These are phyloP conservation scores for Silybum marianum DNA, from an alignment of 129 eudicot species.

Conservation along the genomic window DNA sequence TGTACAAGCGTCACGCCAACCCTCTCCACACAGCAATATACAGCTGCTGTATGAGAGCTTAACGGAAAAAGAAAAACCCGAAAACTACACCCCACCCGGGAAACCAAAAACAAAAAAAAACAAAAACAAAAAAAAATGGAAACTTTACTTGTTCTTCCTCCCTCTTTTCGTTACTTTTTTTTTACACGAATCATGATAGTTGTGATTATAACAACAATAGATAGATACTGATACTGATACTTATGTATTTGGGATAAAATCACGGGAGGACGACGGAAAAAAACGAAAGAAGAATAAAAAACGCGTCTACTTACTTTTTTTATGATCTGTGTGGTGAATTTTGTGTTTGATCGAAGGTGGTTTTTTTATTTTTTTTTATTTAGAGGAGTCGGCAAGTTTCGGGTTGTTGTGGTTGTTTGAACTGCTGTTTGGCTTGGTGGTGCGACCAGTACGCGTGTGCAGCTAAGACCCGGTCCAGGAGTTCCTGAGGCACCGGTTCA, in stretches of 20 bases:
- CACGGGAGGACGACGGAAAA: constrained; percentile 15
- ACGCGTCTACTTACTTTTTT: constrained; percentile 16
- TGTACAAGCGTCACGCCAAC: constrained; percentile 38
- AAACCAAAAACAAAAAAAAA: constrained; percentile 4
- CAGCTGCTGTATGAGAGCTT: not conserved
- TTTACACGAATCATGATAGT: constrained; percentile 18
- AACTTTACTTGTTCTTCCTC: constrained; percentile 28
- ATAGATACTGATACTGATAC: constrained; percentile 11
- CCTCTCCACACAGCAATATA: constrained; percentile 8
- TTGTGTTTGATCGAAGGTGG: not conserved
- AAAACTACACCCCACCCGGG: constrained; percentile 5
- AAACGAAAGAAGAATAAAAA: not conserved
- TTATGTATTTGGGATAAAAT: constrained; percentile 15
- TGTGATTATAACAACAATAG: constrained; percentile 33
- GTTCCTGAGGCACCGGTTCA: constrained; percentile 97
- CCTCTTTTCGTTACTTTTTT: constrained; percentile 32
- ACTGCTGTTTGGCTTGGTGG: constrained; percentile 87
- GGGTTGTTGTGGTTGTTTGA: constrained; percentile 50
- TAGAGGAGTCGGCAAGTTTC: constrained; percentile 70
- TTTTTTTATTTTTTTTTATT: constrained; percentile 8
- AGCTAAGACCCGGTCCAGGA: constrained; percentile 81
- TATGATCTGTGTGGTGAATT: constrained; percentile 4
- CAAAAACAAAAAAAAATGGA: not conserved
- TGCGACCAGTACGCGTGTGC: constrained; percentile 98
- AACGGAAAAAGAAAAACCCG: not conserved